phyloP scores from a whole-genome alignment of 441 rosid species.

The Pelargonium australe region DNA sequence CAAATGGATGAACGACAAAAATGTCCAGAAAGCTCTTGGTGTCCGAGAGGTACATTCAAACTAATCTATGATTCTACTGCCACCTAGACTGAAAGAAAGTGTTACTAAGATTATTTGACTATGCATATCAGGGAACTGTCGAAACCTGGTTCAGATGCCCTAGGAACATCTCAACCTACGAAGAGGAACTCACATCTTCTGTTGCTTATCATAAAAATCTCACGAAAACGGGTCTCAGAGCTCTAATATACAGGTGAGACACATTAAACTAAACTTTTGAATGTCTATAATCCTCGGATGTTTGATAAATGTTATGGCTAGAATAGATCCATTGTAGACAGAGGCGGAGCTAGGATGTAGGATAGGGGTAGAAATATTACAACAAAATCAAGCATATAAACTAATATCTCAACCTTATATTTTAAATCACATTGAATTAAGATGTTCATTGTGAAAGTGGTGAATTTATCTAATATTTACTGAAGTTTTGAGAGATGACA shows the following conservation, averaged over 20 bases:
- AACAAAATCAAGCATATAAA: too few species aligned
- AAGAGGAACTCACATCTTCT: not conserved
- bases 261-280: not conserved
- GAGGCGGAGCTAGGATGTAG: too few species aligned
- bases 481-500: too few species aligned
- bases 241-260: conserved; percentile 22
- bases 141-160: conserved; percentile 21
- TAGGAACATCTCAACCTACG: conserved; percentile 14
- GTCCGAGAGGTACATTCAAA: conserved; percentile 20
- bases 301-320: too few species aligned
- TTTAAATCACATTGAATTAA: too few species aligned
- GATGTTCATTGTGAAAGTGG: too few species aligned
- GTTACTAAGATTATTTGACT: not conserved
- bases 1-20: conserved; percentile 26
- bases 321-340: too few species aligned
- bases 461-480: too few species aligned
- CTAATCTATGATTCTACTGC: not conserved
- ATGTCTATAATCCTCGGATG: not conserved
- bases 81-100: not conserved
- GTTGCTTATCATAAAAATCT: conserved; percentile 19
- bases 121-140: conserved; percentile 18
- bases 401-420: too few species aligned
- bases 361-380: too few species aligned
- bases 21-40: conserved; percentile 19
- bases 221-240: conserved; percentile 23